Evolutionary conservation across 2,329 filamentous ascomycete species (phyloP).

Genomic region (Fusarium sp.): DNA sequence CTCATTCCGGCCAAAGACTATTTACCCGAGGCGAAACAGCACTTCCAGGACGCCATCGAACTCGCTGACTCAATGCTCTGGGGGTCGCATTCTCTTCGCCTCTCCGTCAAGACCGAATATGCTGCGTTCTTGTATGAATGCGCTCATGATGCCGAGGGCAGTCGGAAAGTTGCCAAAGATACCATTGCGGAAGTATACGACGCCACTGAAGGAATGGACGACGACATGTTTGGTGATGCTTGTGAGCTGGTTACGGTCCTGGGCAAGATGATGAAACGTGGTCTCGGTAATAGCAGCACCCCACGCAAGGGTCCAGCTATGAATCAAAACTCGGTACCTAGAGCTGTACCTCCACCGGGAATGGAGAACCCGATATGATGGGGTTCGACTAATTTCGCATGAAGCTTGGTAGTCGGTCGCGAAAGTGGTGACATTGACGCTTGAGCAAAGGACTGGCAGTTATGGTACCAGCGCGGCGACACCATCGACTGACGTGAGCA

Average conservation of each 20-base stretch:
- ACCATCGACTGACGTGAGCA: conserved; percentile 12
- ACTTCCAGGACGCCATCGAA: conserved; percentile 80
- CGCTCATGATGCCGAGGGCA: conserved; percentile 80
- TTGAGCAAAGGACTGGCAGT: background rate
- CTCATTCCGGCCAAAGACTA: conserved; percentile 84
- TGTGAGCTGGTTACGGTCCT: conserved; percentile 87
- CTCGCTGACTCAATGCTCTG: conserved; percentile 82
- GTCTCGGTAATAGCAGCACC: conserved; percentile 58
- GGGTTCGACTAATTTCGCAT: background rate
- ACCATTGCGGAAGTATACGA: conserved; percentile 93
- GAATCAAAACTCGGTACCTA: conserved; percentile 25
- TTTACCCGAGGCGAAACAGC: conserved; percentile 80
- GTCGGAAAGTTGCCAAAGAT: conserved; percentile 79
- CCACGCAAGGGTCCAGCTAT: conserved; percentile 47
- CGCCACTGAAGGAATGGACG: conserved; percentile 90
- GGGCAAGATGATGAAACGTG: conserved; percentile 88
- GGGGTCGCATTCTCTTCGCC: conserved; percentile 87
- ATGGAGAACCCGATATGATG: conserved; percentile 59
- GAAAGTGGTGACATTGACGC: background rate
- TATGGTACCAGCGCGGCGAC: background rate
- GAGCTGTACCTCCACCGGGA: conserved; percentile 48
- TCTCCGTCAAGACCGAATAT: conserved; percentile 93
- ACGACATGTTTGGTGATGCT: conserved; percentile 93
- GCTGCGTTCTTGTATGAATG: conserved; percentile 95
- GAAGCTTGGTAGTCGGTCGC: conserved; percentile 2